Percentiles rank a stretch among this genome's conserved stretches.
These are phyloP conservation scores for Melocanna baccifera DNA, from an alignment of 176 grass and related monocot genomes.

Conservation along the genomic window DNA sequence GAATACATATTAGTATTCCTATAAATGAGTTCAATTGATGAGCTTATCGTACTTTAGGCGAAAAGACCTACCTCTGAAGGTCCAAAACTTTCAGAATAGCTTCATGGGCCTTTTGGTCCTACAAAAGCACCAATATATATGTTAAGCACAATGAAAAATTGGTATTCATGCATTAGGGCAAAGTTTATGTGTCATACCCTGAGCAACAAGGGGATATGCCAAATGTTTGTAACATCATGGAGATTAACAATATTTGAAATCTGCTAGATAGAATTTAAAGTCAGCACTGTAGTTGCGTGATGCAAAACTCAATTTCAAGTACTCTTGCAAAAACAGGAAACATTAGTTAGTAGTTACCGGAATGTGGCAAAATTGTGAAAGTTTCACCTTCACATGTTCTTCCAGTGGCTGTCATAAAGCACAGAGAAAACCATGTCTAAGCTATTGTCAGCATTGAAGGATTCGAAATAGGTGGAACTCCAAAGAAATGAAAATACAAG, in stretches of 20 bases:
- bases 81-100: conserved; percentile 75
- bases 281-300: conserved; percentile 2
- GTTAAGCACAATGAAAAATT: conserved; percentile 1
- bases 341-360: conserved; percentile 59
- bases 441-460: background rate
- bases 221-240: conserved; percentile 94
- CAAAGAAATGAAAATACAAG: background rate
- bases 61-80: conserved; percentile 54
- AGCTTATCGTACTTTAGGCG: conserved; percentile 8
- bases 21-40: background rate
- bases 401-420: conserved; percentile 68
- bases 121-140: background rate
- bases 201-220: conserved; percentile 93
- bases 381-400: conserved; percentile 81
- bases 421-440: conserved; percentile 24
- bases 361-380: conserved; percentile 90
- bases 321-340: background rate
- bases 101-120: conserved; percentile 93
- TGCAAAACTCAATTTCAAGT: background rate
- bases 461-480: background rate
- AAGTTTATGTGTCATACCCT: conserved; percentile 56
- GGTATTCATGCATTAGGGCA: background rate
- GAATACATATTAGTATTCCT: background rate
- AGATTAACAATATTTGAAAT: conserved; percentile 76
- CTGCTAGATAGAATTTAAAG: conserved; percentile 44